Base-by-base conservation (phyloP, 2,329 filamentous ascomycete genomes). In the Penicillium sumatraense region DNA sequence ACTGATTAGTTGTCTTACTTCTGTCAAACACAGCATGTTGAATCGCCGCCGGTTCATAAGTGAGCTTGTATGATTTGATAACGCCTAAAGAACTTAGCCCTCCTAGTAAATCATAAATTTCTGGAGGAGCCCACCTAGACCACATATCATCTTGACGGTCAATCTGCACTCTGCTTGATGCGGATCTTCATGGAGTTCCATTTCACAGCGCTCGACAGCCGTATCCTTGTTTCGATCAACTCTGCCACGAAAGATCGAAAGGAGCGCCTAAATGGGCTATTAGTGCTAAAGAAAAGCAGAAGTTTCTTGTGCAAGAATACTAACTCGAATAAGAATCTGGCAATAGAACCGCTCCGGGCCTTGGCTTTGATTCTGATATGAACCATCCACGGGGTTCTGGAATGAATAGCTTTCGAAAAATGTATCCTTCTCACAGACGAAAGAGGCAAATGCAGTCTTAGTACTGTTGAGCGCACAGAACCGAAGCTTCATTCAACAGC, bases 11-110 rank as follows among this genome's bases (percentile, higher is more conserved):
- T 2, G 84, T 80, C 23, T 75, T 75, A 13, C 76, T 78, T 35
- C 78, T 79, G 71, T 88, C 84, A 68, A 88, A 88, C 0, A 86
- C 74, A 2, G 86, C 86, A 69, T 87, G 85, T 72, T 87, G 84
- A 35, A 86, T 79, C 52, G 85, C 80, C 9, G 80, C 80, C 14
- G 84, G 76, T 67, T 88, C 86, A 62, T 88, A 88, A 0, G 82
- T 87, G 53, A 88, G 74, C 58, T 82, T 85, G 69, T 86, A 88
- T 2, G 83, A 87, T 69, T 87, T 88, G 27, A 85, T 83, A 44
- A 88, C 83, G 4, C 85, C 84, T 79, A 62, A 9, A 29, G 54
- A 10, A 54, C 49, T 62, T 51, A 57, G 51, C 35, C 11, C 9
- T 31, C 16, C 3, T 40, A 26, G 7, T 16, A 33, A 7, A 24